Percentiles rank a stretch among this genome's conserved stretches.
Conservation (phyloP, 306 rosid species). For the Cucurbita pepo region DNA sequence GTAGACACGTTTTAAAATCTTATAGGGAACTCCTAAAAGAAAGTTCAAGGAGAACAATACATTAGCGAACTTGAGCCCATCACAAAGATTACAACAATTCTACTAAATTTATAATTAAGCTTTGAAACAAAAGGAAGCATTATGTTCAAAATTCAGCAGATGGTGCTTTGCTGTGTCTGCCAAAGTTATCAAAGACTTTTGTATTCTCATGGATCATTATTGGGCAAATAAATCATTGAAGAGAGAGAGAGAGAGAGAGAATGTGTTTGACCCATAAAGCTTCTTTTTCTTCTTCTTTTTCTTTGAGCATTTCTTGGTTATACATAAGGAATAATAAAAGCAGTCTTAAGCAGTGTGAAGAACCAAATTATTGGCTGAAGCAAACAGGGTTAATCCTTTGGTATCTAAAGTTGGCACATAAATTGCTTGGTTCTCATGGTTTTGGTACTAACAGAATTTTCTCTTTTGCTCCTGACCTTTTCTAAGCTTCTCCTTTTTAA, state of each 20-base stretch:
- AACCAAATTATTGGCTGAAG: not conserved
- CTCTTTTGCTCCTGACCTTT: not conserved
- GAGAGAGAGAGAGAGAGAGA: conserved; percentile 1
- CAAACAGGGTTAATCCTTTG: not conserved
- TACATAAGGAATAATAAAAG: not conserved
- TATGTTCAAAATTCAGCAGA: not conserved
- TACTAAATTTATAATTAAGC: not conserved
- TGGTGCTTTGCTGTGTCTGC: no score
- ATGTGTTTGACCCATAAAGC: not conserved
- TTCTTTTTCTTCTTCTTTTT: not conserved
- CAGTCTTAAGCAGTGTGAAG: not conserved
- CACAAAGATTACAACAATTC: no score
- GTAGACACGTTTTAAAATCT: no score
- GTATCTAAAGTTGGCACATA: not conserved
- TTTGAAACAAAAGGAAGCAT: not conserved
- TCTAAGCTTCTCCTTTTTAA: not conserved
- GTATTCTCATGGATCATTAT: conserved; percentile 24
- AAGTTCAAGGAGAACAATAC: no score
- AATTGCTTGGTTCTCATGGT: not conserved
- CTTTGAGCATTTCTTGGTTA: not conserved
- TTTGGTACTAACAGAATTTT: not conserved
- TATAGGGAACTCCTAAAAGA: no score
- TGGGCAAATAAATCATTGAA: conserved; percentile 25
- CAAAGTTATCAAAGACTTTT: not conserved
- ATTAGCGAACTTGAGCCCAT: no score